These are phyloP conservation scores for Capsicum pubescens DNA, from an alignment of 257 asterid genomes.

Conservation along the genomic window DNA sequence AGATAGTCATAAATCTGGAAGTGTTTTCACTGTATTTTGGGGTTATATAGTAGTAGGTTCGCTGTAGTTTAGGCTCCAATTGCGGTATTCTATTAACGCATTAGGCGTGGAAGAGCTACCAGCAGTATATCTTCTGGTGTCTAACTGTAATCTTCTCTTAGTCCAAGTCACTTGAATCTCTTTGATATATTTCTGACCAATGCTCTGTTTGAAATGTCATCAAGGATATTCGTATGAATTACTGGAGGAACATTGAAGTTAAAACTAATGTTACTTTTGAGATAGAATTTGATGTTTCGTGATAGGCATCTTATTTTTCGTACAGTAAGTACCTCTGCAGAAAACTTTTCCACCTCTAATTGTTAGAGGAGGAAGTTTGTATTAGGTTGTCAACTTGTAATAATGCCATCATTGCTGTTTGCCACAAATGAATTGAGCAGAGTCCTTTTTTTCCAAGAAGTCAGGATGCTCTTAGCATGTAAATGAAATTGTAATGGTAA, in stretches of 20 bases:
- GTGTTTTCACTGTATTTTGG: not conserved
- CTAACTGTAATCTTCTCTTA: not conserved
- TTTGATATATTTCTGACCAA: not conserved
- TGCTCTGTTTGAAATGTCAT: not conserved
- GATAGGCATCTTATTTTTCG: not conserved
- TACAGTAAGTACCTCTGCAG: not conserved
- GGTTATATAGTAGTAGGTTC: not conserved
- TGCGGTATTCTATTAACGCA: not conserved
- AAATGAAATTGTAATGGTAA: not conserved
- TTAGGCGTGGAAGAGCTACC: not conserved
- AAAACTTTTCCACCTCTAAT: not conserved
- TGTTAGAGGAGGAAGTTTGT: not conserved
- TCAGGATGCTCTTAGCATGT: not conserved
- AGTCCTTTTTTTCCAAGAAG: not conserved
- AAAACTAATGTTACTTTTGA: not conserved
- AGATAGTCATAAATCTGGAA: not conserved
- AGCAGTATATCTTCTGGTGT: not conserved
- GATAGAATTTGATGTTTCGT: not conserved
- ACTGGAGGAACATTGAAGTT: not conserved
- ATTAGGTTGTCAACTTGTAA: not conserved
- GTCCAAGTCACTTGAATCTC: not conserved
- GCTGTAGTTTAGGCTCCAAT: not conserved
- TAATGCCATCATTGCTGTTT: not conserved
- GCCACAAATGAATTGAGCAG: not conserved
- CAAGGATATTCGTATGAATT: not conserved